Evolutionary conservation across 805 yeast species (phyloP).

Genomic region (Candida sakaeoensis): DNA sequence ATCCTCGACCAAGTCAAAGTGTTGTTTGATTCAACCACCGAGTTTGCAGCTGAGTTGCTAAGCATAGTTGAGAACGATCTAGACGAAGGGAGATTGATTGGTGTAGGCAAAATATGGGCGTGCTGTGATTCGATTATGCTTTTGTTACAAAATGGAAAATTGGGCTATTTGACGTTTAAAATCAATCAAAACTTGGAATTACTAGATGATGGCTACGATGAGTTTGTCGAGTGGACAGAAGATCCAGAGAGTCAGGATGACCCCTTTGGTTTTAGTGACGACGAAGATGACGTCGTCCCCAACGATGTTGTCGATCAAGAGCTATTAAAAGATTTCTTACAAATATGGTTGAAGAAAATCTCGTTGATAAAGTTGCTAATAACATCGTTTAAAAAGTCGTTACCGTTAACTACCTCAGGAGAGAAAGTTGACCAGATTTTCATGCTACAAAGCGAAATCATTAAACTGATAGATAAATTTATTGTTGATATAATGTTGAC

Average conservation of each 20-base stretch:
- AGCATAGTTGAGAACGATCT: slow-evolving; percentile 11
- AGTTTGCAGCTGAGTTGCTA: slow-evolving; percentile 13
- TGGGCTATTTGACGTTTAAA: slow-evolving; percentile 48
- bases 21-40: slow-evolving; percentile 10
- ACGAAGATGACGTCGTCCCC: slow-evolving; percentile 28
- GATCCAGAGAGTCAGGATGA: slow-evolving; percentile 51
- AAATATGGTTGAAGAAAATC: slow-evolving; percentile 49
- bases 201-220: slow-evolving; percentile 57
- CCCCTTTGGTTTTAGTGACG: slow-evolving; percentile 48
- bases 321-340: slow-evolving; percentile 35
- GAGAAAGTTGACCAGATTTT: slow-evolving; percentile 46
- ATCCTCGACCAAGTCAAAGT: slow-evolving; percentile 6
- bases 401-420: slow-evolving; percentile 45
- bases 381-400: slow-evolving; percentile 55
- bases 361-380: slow-evolving; percentile 56
- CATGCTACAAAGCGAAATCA: slow-evolving; percentile 38
- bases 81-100: slow-evolving; percentile 44
- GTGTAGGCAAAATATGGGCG: slow-evolving; percentile 73
- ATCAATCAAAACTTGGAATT: slow-evolving; percentile 43
- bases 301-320: slow-evolving; percentile 21
- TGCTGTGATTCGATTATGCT: slow-evolving; percentile 48
- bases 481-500: slow-evolving; percentile 55
- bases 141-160: slow-evolving; percentile 46
- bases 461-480: slow-evolving; percentile 52
- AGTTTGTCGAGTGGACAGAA: slow-evolving; percentile 65